These are phyloP conservation scores for Gossypium stocksii DNA, from an alignment of 345 rosid species.

Conservation along the genomic window DNA sequence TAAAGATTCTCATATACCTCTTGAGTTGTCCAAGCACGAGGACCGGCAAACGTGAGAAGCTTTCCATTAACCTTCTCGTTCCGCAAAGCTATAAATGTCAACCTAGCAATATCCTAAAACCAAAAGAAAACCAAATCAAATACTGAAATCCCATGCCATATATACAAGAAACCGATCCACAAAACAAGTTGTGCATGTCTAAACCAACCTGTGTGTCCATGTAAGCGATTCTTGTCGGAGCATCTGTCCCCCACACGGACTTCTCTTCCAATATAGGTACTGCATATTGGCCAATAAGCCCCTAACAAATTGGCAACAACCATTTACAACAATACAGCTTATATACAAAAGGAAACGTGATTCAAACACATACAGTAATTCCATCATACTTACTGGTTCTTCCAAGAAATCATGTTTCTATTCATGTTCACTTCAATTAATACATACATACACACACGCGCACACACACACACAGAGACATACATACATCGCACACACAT, in stretches of 20 bases:
- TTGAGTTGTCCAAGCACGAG: constrained; percentile 97
- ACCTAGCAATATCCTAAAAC: constrained; percentile 82
- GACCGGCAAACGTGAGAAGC: constrained; percentile 92
- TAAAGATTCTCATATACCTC: constrained; percentile 52
- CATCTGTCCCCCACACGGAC: constrained; percentile 99
- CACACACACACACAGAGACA: not conserved
- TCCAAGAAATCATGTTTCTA: not conserved
- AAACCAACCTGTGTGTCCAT: constrained; percentile 88
- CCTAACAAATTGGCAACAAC: constrained; percentile 36
- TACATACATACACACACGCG: too few relatives aligned
- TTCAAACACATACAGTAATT: not conserved
- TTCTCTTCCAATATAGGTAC: constrained; percentile 92
- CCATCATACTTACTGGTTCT: not conserved
- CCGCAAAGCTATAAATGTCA: constrained; percentile 77
- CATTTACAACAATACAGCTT: constrained; percentile 4
- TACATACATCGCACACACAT: not conserved
- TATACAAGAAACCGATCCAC: not conserved
- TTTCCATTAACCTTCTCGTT: constrained; percentile 67
- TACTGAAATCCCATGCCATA: not conserved
- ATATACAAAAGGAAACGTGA: not conserved
- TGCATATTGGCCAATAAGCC: constrained; percentile 94
- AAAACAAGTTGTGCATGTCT: constrained; percentile 8
- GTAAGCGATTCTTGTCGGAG: constrained; percentile 91
- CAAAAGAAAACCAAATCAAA: constrained; percentile 6
- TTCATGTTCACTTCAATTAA: not conserved